phyloP scores from a whole-genome alignment of 2,329 filamentous ascomycete species.

The Monilinia laxa region DNA sequence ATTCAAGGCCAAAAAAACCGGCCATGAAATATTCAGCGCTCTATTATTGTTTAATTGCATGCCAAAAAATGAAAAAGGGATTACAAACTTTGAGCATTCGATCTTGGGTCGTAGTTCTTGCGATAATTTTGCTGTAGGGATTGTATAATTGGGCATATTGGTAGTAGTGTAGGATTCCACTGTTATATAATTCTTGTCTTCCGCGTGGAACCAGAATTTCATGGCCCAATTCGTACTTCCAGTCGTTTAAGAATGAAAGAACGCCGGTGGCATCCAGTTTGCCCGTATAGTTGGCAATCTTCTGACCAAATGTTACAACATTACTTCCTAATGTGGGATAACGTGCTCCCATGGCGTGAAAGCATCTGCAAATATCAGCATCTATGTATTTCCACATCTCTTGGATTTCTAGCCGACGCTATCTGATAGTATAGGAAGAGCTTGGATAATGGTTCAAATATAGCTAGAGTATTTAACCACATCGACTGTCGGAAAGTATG shows the following conservation, averaged over 20 bases:
- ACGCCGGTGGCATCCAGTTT: constrained; percentile 57
- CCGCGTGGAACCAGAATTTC: constrained; percentile 73
- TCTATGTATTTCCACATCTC: background rate
- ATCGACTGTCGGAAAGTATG: background rate
- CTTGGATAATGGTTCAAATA: background rate
- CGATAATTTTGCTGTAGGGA: constrained; percentile 69
- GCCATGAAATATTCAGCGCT: constrained; percentile 72
- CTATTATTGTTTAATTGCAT: constrained; percentile 27
- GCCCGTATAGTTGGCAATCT: constrained; percentile 55
- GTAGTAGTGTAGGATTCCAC: constrained; percentile 69
- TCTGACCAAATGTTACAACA: constrained; percentile 55
- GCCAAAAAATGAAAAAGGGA: background rate
- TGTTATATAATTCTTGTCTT: constrained; percentile 70
- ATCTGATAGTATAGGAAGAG: background rate
- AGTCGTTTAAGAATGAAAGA: constrained; percentile 66
- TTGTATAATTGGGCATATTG: constrained; percentile 59
- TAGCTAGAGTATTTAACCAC: background rate
- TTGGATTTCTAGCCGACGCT: background rate
- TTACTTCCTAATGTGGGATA: constrained; percentile 66
- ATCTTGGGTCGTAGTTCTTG: constrained; percentile 72
- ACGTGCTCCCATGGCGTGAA: constrained; percentile 69
- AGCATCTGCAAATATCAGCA: constrained; percentile 56
- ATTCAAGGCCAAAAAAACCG: constrained; percentile 75
- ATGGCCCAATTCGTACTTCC: constrained; percentile 66
- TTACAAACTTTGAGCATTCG: constrained; percentile 66